Evolutionary conservation across 1,284 basidiomycete species (phyloP).

Genomic region (Sanghuangporus baumii): DNA sequence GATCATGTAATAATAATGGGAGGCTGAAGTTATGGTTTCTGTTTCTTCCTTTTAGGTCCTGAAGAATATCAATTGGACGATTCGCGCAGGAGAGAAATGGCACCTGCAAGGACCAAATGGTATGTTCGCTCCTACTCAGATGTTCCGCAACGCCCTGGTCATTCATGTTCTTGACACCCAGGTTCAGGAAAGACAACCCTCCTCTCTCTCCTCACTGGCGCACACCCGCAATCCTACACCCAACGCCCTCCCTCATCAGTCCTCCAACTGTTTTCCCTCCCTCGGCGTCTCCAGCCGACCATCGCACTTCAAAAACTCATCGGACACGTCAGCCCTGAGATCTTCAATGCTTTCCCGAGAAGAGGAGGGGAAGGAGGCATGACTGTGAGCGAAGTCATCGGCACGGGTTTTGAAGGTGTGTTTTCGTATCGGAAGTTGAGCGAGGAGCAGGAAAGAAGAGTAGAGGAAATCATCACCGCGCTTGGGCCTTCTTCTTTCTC

Average conservation of each 20-base stretch:
- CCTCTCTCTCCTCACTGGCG: constrained; percentile 86
- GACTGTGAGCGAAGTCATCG: constrained; percentile 73
- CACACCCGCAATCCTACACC: constrained; percentile 91
- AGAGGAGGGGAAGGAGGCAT: constrained; percentile 45
- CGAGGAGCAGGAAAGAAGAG: constrained; percentile 35
- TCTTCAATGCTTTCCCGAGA: constrained; percentile 87
- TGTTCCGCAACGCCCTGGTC: neutral
- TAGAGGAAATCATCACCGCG: constrained; percentile 49
- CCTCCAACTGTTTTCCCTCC: constrained; percentile 68
- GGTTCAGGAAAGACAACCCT: constrained; percentile 95
- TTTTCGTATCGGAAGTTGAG: constrained; percentile 55
- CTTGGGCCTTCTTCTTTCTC: constrained; percentile 53
- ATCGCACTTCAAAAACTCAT: constrained; percentile 50
- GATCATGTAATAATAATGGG: neutral
- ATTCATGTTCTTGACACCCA: constrained; percentile 25
- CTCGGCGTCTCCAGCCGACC: constrained; percentile 61
- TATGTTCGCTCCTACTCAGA: constrained; percentile 26
- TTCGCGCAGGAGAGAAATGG: constrained; percentile 78
- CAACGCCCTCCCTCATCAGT: constrained; percentile 49
- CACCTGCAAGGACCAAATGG: constrained; percentile 86
- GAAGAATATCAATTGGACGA: constrained; percentile 72
- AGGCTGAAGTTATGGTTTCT: neutral
- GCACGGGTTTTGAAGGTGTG: constrained; percentile 80
- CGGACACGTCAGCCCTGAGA: constrained; percentile 85
- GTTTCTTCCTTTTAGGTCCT: constrained; percentile 47